Base-by-base conservation (phyloP, 192 early-diverging fungal genomes). In the Geranomyces variabilis region DNA sequence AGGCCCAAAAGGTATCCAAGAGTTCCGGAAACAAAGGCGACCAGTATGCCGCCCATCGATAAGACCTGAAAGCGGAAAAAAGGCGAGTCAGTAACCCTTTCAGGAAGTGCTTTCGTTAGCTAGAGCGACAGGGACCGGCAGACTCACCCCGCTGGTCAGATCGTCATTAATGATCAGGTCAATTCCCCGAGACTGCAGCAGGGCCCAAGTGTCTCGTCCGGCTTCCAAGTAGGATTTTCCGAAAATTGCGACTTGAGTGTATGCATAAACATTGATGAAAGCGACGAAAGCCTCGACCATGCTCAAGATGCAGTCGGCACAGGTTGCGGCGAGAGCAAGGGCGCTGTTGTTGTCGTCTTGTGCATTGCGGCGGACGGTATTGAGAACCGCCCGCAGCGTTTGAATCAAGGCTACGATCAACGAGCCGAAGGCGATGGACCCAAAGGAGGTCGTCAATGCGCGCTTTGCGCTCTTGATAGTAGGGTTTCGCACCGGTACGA, bases 211-310 rank as follows among this genome's bases (percentile, higher is more conserved):
- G 51, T 92, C 90, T 46, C 80, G 66, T 43, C 74, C 78, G 30
- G 81, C 85, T 36, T 67, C 45, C 58, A 80, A 82, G 77, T 82
- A 87, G 56, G 79, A 46, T 47, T 91, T 92, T 69, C 92, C 93
- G 67, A 92, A 94, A 51, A 96, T 89, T 51, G 93, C 95, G 9
- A 98, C 91, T 68, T 94, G 89, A 15, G 93, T 90, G 75, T 92
- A 97, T 0, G 96, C 95, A 80, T 96, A 98, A 85, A 53, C 51
- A 48, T 75, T 80, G 70, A 77, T 81, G 61, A 83, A 79, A 77
- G 80, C 90, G 70, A 94, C 81, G 30, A 95, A 73, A 51, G 87
- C 92, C 70, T 94, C 85, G 43, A 95, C 81, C 70, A 86, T 88
- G 0, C 81, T 79, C 15, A 96, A 82, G 51, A 93, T 82, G 65